Percentiles rank a stretch among this genome's conserved stretches.
Conservation (phyloP, 192 early-diverging fungal species). For the Coemansia nantahalensis region DNA sequence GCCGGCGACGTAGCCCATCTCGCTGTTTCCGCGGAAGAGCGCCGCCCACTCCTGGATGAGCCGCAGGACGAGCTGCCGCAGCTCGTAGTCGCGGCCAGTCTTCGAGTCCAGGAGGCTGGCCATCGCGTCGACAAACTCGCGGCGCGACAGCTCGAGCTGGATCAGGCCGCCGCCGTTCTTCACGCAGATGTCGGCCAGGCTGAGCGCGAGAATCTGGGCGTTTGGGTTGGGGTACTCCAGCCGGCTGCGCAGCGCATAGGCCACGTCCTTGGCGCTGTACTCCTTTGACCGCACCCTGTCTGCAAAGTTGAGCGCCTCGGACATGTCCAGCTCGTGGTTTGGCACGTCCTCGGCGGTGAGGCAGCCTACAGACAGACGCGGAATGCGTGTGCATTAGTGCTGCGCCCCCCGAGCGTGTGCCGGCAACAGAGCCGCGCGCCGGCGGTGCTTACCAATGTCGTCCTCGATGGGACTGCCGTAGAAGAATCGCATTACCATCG, state of each 20-base stretch:
- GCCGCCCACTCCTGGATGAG: conserved; percentile 91
- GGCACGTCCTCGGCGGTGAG: conserved; percentile 92
- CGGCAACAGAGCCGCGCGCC: no score
- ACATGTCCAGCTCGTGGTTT: conserved; percentile 80
- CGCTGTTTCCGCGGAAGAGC: conserved; percentile 73
- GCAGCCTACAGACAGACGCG: conserved; percentile 52
- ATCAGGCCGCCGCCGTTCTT: conserved; percentile 93
- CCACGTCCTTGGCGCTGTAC: conserved; percentile 70
- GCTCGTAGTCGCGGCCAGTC: conserved; percentile 67
- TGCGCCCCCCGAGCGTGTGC: no score
- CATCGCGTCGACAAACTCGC: conserved; percentile 89
- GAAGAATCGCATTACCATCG: conserved; percentile 50
- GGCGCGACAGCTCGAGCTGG: conserved; percentile 77
- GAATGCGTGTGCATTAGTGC: no score
- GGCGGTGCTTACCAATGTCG: conserved; percentile 53
- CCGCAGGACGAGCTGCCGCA: conserved; percentile 69
- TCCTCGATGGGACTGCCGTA: conserved; percentile 53
- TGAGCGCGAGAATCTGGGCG: conserved; percentile 85
- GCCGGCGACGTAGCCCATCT: conserved; percentile 75
- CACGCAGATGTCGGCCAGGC: conserved; percentile 87
- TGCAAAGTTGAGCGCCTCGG: conserved; percentile 81
- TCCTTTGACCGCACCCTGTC: conserved; percentile 91
- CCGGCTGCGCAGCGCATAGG: conserved; percentile 71
- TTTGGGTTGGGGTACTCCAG: conserved; percentile 91
- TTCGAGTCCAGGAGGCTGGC: conserved; percentile 56